phyloP scores from a whole-genome alignment of 257 asterid species.

The Forsythia suspensa region DNA sequence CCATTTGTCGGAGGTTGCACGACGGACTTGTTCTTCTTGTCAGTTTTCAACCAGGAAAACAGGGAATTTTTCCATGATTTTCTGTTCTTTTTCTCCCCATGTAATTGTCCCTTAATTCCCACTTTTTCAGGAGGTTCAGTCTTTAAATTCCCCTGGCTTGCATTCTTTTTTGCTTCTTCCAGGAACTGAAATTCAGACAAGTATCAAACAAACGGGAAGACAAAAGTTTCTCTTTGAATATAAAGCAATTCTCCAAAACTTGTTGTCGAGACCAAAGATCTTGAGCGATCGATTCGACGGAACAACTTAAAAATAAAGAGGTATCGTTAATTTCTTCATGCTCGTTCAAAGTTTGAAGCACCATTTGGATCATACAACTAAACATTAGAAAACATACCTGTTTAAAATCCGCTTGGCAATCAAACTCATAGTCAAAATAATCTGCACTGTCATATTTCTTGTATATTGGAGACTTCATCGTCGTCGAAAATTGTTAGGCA shows the following conservation, averaged over 20 bases:
- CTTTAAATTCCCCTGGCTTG: slow-evolving; percentile 16
- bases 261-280: neutral
- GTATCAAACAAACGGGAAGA: neutral
- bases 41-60: slow-evolving; percentile 63
- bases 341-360: too few relatives aligned
- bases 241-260: too few relatives aligned
- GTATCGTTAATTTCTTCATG: too few relatives aligned
- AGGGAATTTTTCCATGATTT: slow-evolving; percentile 70
- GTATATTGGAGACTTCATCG: slow-evolving; percentile 37
- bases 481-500: neutral
- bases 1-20: slow-evolving; percentile 23
- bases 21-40: slow-evolving; percentile 40
- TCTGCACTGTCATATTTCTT: slow-evolving; percentile 34
- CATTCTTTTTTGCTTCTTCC: slow-evolving; percentile 58
- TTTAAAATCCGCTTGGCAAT: slow-evolving; percentile 59
- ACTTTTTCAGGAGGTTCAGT: slow-evolving; percentile 18
- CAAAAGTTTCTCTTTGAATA: too few relatives aligned
- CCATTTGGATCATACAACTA: too few relatives aligned
- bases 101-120: slow-evolving; percentile 22
- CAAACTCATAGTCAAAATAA: slow-evolving; percentile 44
- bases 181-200: slow-evolving; percentile 47
- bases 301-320: too few relatives aligned
- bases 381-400: slow-evolving; percentile 37
- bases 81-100: slow-evolving; percentile 40
- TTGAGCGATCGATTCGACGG: too few relatives aligned